Conservation (phyloP, 2,329 filamentous ascomycete genomes). For the Paraphoma chrysanthemicola region DNA sequence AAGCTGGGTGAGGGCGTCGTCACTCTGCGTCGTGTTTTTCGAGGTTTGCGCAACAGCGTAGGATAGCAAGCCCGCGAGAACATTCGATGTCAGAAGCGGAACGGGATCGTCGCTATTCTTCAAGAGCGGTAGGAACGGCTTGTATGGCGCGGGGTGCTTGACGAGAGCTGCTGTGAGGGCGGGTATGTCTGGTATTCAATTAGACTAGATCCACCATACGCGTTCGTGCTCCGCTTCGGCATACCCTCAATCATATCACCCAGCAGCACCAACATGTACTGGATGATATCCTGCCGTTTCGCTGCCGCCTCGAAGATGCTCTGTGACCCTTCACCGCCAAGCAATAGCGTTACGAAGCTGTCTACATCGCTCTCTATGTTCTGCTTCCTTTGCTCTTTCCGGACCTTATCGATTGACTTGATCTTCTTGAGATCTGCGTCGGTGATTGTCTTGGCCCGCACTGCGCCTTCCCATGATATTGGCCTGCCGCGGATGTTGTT, state of each 20-base stretch:
- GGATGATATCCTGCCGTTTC: slow-evolving; percentile 87
- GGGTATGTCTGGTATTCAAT: slow-evolving; percentile 70
- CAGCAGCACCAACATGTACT: slow-evolving; percentile 91
- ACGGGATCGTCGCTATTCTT: slow-evolving; percentile 88
- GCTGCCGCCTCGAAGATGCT: slow-evolving; percentile 82
- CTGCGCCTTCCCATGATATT: slow-evolving; percentile 97
- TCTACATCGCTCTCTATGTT: slow-evolving; percentile 80
- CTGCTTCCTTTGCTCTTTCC: slow-evolving; percentile 86
- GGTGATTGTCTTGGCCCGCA: slow-evolving; percentile 90
- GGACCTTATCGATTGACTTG: slow-evolving; percentile 94
- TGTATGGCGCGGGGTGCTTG: slow-evolving; percentile 71
- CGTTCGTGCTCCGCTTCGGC: not conserved
- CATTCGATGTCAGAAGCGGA: slow-evolving; percentile 86
- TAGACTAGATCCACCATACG: slow-evolving; percentile 3
- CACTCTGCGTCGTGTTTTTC: slow-evolving; percentile 66
- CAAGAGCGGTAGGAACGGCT: slow-evolving; percentile 84
- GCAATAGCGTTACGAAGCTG: slow-evolving; percentile 80
- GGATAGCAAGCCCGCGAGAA: slow-evolving; percentile 80
- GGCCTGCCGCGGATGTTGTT: slow-evolving; percentile 96
- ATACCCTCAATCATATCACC: slow-evolving; percentile 86
- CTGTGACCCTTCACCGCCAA: slow-evolving; percentile 69
- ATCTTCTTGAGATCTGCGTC: slow-evolving; percentile 95
- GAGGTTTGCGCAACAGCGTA: slow-evolving; percentile 67
- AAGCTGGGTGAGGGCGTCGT: slow-evolving; percentile 79
- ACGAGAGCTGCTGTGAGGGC: slow-evolving; percentile 78